Base-by-base conservation (phyloP, 148 eudicot genomes). In the Dianthus caryophyllus region DNA sequence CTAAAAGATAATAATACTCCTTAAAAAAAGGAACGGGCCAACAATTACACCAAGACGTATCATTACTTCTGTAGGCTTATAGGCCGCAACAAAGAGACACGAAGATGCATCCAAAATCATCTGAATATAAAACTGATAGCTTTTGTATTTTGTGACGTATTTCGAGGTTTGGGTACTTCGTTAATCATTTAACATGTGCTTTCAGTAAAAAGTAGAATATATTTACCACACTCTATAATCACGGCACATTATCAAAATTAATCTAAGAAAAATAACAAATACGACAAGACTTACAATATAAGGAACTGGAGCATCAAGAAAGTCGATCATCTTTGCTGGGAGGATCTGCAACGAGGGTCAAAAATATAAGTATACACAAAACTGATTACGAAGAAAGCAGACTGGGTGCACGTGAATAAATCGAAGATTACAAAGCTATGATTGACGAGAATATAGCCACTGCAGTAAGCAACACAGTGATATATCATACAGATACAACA, bases 261-360 rank as follows among this genome's bases (percentile, higher is more conserved):
- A 1, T 58, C 38, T 58, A 18, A 27, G 44, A 43, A 44, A 13
- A 1, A 60, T 1, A 20, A 20, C 47, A 33, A 33, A 5, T 14
- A 17, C 43, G 26, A 18, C 9, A 38, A 70, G 29, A 72, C 90
- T 88, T 73, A 88, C 96, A 61, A 88, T 76, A 61, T 78, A 88
- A 66, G 96, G 96, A 77, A 88, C 96, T 27, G 96, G 96, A 49
- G 96, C 96, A 27, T 94, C 99, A 64, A 94, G 85, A 80, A 94
- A 94, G 74, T 94, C 99, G 22, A 84, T 76, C 97, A 94, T 90
- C 85, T 86, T 86, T 73, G 70, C 89, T 4, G 99, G 97, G 29
- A 94, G 83, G 84, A 94, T 76, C 98, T 94, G 92, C 58, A 74
- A 66, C 24, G 50, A 53, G 47, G 31, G 5, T 15, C 18, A 55